Evolutionary conservation across 441 rosid species (phyloP).

Genomic region (Biscutella laevigata): DNA sequence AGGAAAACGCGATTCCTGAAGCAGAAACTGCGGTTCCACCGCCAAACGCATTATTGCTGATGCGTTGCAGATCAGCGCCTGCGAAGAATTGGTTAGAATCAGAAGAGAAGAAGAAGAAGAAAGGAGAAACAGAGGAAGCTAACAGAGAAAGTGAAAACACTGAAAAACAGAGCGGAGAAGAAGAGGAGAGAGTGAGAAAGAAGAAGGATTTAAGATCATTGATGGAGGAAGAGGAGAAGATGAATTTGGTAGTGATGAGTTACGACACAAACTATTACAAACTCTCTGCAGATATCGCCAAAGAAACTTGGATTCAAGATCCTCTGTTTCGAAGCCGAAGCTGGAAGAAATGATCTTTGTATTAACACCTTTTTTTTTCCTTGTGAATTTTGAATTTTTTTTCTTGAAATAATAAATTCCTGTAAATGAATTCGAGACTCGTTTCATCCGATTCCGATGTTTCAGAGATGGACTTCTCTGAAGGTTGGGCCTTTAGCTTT

Average conservation of each 20-base stretch:
- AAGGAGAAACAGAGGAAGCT: constrained; percentile 16
- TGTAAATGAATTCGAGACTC: too few species aligned
- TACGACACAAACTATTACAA: constrained; percentile 52
- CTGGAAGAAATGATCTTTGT: constrained; percentile 41
- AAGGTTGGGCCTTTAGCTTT: too few species aligned
- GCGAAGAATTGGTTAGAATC: constrained; percentile 54
- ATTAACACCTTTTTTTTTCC: too few species aligned
- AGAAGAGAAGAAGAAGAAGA: constrained; percentile 21
- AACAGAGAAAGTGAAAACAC: constrained; percentile 8
- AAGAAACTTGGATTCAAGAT: constrained; percentile 73
- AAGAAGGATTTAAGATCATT: constrained; percentile 46
- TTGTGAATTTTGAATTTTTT: too few species aligned
- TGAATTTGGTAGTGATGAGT: constrained; percentile 39
- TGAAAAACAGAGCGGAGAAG: constrained; percentile 9
- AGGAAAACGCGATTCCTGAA: too few species aligned
- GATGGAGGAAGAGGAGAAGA: constrained; percentile 52
- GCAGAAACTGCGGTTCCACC: constrained; percentile 53
- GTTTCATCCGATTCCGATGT: too few species aligned
- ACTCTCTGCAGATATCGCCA: constrained; percentile 57
- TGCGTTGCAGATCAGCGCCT: constrained; percentile 89
- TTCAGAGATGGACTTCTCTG: too few species aligned
- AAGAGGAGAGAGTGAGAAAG: constrained; percentile 17
- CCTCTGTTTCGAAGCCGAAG: constrained; percentile 61
- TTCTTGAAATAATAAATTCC: too few species aligned
- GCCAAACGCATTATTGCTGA: constrained; percentile 65